phyloP scores from a whole-genome alignment of 2,329 filamentous ascomycete species.

The Trichoderma citrinoviride region DNA sequence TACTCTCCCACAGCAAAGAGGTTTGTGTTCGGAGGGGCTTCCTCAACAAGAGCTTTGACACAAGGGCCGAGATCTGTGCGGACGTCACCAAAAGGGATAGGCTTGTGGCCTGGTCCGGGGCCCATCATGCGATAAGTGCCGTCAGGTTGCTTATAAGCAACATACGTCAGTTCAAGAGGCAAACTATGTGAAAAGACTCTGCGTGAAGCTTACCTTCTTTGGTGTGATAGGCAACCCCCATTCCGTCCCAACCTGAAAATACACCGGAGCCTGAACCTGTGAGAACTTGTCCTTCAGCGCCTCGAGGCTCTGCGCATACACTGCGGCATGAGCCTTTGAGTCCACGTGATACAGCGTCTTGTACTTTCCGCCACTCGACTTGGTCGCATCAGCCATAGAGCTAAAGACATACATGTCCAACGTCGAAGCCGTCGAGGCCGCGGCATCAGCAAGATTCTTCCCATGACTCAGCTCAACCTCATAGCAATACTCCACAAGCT shows the following conservation, averaged over 20 bases:
- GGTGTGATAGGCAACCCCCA: slow-evolving; percentile 24
- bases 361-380: slow-evolving; percentile 43
- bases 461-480: slow-evolving; percentile 39
- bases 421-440: slow-evolving; percentile 29
- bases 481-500: slow-evolving; percentile 27
- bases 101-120: slow-evolving; percentile 22
- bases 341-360: slow-evolving; percentile 43
- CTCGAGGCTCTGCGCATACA: slow-evolving; percentile 29
- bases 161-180: background rate
- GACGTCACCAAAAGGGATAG: slow-evolving; percentile 23
- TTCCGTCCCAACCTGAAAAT: slow-evolving; percentile 21
- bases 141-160: slow-evolving; percentile 17
- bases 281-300: slow-evolving; percentile 21
- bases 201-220: slow-evolving; percentile 20
- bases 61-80: slow-evolving; percentile 22
- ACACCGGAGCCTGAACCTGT: slow-evolving; percentile 24
- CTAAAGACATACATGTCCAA: slow-evolving; percentile 42
- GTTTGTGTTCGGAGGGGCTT: slow-evolving; percentile 19
- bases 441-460: slow-evolving; percentile 39
- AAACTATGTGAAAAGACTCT: background rate
- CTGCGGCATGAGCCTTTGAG: slow-evolving; percentile 37
- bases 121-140: slow-evolving; percentile 24
- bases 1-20: slow-evolving; percentile 24
- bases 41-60: slow-evolving; percentile 22
- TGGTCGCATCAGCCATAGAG: slow-evolving; percentile 36